Base-by-base conservation (phyloP, 306 rosid genomes). In the Echinosophora koreensis region DNA sequence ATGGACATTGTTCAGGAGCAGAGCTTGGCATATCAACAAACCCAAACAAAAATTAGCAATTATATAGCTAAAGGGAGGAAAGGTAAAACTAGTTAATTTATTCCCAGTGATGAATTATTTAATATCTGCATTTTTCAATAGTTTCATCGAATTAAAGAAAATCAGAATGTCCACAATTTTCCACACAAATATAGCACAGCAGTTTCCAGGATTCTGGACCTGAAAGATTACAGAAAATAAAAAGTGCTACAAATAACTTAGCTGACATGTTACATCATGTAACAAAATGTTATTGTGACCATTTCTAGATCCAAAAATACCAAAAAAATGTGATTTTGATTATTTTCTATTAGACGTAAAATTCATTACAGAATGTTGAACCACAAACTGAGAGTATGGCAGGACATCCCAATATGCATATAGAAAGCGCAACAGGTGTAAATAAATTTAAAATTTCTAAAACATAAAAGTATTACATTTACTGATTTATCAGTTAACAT, bases 41-140 rank as follows among this genome's bases (percentile, higher is more conserved):
- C 74, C 60, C 51, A 66, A 66, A 66, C 32, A 82, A 81, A 38
- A 37, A 81, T 38, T 14, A 77, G 50, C 74, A 74, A 62, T n/a
- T 77, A 51, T 10, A 44, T 44, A 61, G 74, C n/a, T n/a, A n/a
- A n/a, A n/a, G n/a, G n/a, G n/a, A n/a, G n/a, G n/a, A n/a, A n/a
- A n/a, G n/a, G n/a, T n/a, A n/a, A n/a, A n/a, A n/a, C n/a, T n/a
- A n/a, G n/a, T n/a, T n/a, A n/a, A n/a, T n/a, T 39, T 61, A 54
- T 51, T 65, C 5, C 30, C 47, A 9, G 22, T 22, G 22, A 22
- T 22, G 61, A 27, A 70, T 63, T 64, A 35, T 65, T 60, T 77
- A 35, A 38, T 17, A 77, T 52, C 47, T 35, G 50, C 74, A 74
- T 37, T 68, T 59, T 41, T 74, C 39, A 77, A 32, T 34, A 65